Evolutionary conservation across 1,284 basidiomycete species (phyloP).

Genomic region (Ceratobasidium sp.): DNA sequence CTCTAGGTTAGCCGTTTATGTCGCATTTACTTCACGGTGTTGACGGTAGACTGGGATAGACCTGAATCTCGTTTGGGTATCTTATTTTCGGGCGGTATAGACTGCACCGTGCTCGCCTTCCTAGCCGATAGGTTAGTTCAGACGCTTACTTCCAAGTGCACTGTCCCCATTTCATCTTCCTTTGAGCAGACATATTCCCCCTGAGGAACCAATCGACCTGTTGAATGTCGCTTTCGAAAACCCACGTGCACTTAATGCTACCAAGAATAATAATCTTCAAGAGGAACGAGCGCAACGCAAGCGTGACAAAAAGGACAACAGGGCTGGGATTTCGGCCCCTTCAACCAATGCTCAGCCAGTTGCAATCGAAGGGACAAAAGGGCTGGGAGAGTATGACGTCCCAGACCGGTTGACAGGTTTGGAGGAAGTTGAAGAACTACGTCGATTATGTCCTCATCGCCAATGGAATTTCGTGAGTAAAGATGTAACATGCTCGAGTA

Average conservation of each 20-base stretch:
- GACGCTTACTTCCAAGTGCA: constrained; percentile 4
- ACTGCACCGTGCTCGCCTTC: constrained; percentile 87
- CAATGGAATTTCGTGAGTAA: constrained; percentile 87
- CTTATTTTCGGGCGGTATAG: constrained; percentile 96
- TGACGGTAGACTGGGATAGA: neutral
- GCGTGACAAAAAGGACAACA: constrained; percentile 61
- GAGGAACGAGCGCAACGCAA: constrained; percentile 53
- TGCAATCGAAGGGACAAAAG: constrained; percentile 59
- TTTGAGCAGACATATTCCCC: constrained; percentile 72
- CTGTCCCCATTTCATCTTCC: neutral
- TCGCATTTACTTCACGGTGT: neutral
- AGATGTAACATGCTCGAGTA: neutral
- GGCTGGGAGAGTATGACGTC: constrained; percentile 65
- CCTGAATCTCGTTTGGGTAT: constrained; percentile 72
- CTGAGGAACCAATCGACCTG: constrained; percentile 88
- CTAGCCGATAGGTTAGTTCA: constrained; percentile 76
- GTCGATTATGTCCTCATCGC: constrained; percentile 76
- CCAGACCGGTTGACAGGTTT: constrained; percentile 91
- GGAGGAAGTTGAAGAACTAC: constrained; percentile 82
- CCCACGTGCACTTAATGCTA: constrained; percentile 73
- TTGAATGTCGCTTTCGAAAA: constrained; percentile 98
- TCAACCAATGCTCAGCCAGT: constrained; percentile 51
- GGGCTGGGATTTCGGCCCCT: constrained; percentile 51
- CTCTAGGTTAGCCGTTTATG: neutral
- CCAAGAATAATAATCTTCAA: constrained; percentile 57